Evolutionary conservation across 495 filamentous ascomycete genomes (phyloP).

Genomic region (Letharia lupina): DNA sequence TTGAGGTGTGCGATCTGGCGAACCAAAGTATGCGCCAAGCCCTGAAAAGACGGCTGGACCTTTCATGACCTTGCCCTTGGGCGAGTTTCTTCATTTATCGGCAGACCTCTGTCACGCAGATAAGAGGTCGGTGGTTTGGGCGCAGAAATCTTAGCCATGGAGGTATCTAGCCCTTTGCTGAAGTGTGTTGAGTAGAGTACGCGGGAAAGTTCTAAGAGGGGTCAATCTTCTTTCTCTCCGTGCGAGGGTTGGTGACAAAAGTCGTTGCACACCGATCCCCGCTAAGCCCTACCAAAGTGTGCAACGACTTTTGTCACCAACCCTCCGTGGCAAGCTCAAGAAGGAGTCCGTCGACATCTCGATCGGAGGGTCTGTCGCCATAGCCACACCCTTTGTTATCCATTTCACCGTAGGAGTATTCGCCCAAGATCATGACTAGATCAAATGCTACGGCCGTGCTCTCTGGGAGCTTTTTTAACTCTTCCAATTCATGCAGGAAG

Average conservation of each 20-base stretch:
- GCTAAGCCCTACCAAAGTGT: too few relatives aligned
- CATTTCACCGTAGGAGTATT: background rate
- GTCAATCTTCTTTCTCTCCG: background rate
- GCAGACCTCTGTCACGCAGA: background rate
- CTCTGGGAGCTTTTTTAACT: background rate
- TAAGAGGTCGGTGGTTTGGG: background rate
- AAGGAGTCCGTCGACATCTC: background rate
- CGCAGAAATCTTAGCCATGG: background rate
- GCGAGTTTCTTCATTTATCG: background rate
- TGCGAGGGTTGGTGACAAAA: too few relatives aligned
- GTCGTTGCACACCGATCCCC: too few relatives aligned
- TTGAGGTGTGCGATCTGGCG: background rate
- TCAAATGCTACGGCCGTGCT: conserved; percentile 4
- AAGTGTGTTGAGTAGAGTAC: background rate
- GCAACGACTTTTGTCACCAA: too few relatives aligned
- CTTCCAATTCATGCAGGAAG: background rate
- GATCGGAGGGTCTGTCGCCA: conserved; percentile 8
- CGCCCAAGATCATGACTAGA: background rate
- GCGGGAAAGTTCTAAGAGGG: background rate
- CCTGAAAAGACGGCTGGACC: background rate
- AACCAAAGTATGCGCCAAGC: background rate
- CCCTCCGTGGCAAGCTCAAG: background rate
- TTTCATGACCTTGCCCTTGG: background rate
- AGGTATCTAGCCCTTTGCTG: background rate
- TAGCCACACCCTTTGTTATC: background rate